phyloP scores from a whole-genome alignment of 176 grass and related monocot genomes.

The Eremochloa ophiuroides region DNA sequence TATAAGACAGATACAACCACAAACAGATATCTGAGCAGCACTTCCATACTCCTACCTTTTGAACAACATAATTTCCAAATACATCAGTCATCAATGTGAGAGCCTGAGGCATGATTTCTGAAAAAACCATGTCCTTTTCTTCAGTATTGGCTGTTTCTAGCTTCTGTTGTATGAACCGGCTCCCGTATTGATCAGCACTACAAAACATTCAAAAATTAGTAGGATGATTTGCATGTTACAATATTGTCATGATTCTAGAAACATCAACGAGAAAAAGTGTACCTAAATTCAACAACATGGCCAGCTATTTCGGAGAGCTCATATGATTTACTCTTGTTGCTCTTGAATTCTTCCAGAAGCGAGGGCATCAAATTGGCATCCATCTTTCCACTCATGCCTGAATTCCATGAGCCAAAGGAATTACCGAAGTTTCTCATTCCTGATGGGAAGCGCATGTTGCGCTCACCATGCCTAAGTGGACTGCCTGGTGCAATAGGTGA shows the following conservation, averaged over 20 bases:
- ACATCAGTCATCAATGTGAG: slow-evolving; percentile 85
- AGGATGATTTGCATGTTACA: not conserved
- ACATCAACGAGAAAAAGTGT: not conserved
- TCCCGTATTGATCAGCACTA: slow-evolving; percentile 85
- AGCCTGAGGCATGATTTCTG: slow-evolving; percentile 80
- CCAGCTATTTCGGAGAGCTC: slow-evolving; percentile 83
- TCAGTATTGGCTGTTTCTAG: slow-evolving; percentile 70
- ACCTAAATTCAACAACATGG: slow-evolving; percentile 88
- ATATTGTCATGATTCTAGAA: not conserved
- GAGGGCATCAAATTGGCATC: slow-evolving; percentile 52
- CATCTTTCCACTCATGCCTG: slow-evolving; percentile 42
- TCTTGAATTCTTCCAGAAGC: slow-evolving; percentile 84
- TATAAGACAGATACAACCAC: not conserved
- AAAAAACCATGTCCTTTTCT: slow-evolving; percentile 69
- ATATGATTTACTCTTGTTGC: slow-evolving; percentile 87
- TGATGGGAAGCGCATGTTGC: slow-evolving; percentile 46
- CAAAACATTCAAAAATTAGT: slow-evolving; percentile 15
- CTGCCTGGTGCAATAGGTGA: slow-evolving; percentile 52
- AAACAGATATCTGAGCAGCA: not conserved
- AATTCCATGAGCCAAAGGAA: slow-evolving; percentile 54
- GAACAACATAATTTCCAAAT: slow-evolving; percentile 93
- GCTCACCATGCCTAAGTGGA: slow-evolving; percentile 58
- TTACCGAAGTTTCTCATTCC: slow-evolving; percentile 52
- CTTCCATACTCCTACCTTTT: slow-evolving; percentile 50
- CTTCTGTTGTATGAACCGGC: slow-evolving; percentile 91